Evolutionary conservation across 2,329 filamentous ascomycete species (phyloP).

Genomic region (Microcera coccophila): DNA sequence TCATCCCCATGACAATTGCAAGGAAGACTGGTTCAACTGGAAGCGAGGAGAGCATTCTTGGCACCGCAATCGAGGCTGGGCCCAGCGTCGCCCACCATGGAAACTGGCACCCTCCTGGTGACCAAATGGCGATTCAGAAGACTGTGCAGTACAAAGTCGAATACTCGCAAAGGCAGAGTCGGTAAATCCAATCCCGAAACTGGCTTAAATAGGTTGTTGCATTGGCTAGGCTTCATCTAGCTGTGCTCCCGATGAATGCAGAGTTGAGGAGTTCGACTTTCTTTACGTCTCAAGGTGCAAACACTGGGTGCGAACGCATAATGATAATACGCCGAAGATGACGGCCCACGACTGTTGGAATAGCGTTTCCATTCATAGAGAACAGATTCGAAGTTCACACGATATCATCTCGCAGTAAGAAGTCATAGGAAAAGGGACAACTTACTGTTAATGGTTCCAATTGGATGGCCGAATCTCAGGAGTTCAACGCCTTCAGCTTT

Average conservation of each 20-base stretch:
- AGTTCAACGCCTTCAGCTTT: too few species aligned
- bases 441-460: too few species aligned
- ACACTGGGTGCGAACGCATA: not conserved
- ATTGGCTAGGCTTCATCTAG: not conserved
- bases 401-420: too few species aligned
- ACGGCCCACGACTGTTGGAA: too few species aligned
- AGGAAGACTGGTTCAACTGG: constrained; percentile 20
- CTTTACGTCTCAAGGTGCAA: not conserved
- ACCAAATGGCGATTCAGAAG: constrained; percentile 15
- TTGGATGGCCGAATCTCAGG: too few species aligned
- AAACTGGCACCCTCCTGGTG: constrained; percentile 5
- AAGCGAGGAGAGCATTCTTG: constrained; percentile 24
- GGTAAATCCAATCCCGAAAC: not conserved
- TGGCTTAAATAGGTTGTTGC: not conserved
- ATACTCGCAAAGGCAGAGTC: constrained; percentile 11
- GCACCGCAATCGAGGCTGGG: constrained; percentile 7
- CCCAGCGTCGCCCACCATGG: not conserved
- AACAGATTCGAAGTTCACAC: too few species aligned
- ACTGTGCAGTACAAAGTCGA: constrained; percentile 17
- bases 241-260: not conserved
- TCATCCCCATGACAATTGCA: constrained; percentile 15
- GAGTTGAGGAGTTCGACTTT: not conserved
- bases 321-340: too few species aligned
- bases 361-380: too few species aligned
- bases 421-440: too few species aligned